phyloP scores from a whole-genome alignment of 441 rosid species.

The Arabidopsis lyrata region DNA sequence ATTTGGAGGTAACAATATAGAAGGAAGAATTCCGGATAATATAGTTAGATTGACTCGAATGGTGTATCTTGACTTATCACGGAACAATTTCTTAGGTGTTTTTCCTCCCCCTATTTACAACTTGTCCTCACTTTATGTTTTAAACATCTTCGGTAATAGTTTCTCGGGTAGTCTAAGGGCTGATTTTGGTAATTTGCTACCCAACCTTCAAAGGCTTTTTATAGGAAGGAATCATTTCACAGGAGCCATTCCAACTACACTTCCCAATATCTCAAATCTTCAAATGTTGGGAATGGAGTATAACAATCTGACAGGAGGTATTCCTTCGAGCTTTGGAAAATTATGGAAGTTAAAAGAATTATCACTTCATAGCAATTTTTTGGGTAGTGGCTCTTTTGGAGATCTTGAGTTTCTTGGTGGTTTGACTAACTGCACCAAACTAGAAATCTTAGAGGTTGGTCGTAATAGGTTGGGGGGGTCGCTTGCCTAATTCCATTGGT shows the following conservation, averaged over 20 bases:
- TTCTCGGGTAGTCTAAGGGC: not conserved
- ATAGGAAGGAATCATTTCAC: not conserved
- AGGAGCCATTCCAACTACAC: slow-evolving; percentile 2
- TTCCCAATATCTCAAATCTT: not conserved
- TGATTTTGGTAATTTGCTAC: not conserved
- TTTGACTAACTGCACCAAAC: slow-evolving; percentile 32
- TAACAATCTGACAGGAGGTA: slow-evolving; percentile 11
- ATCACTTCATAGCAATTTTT: not conserved
- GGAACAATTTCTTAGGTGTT: not conserved
- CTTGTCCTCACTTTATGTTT: not conserved
- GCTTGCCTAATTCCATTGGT: not conserved
- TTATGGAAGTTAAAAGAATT: not conserved
- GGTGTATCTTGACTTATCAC: not conserved
- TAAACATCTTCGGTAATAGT: not conserved
- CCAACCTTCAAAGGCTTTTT: not conserved
- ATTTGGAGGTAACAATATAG: not conserved
- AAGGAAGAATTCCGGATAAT: not conserved
- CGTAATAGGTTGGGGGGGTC: not conserved
- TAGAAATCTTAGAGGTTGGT: not conserved
- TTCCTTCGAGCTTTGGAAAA: not conserved
- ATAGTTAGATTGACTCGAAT: not conserved
- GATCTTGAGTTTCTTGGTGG: slow-evolving; percentile 8
- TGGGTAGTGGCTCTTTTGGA: not conserved
- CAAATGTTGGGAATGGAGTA: not conserved
- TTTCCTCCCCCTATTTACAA: not conserved